These are phyloP conservation scores for Leccinum fuscescens DNA, from an alignment of 1,284 basidiomycete species.

Conservation along the genomic window DNA sequence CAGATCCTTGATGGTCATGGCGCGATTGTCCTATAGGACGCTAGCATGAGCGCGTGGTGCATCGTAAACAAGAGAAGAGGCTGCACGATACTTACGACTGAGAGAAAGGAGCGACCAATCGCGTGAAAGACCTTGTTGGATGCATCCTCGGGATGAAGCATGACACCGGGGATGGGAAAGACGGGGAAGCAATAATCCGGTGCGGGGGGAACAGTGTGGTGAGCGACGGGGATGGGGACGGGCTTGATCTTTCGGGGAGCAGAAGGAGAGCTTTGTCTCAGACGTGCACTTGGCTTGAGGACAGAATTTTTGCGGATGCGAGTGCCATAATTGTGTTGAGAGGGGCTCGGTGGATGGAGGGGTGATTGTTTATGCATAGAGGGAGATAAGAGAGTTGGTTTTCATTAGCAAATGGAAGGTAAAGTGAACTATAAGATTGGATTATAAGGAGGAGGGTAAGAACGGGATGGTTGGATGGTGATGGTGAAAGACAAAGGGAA, in stretches of 20 bases:
- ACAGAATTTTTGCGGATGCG: constrained; percentile 53
- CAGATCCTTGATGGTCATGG: constrained; percentile 81
- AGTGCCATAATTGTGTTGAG: constrained; percentile 46
- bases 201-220: constrained; percentile 13
- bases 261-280: constrained; percentile 40
- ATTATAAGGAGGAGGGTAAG: constrained; percentile 30
- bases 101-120: constrained; percentile 66
- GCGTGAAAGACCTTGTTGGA: constrained; percentile 67
- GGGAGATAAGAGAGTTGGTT: constrained; percentile 10
- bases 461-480: constrained; percentile 29
- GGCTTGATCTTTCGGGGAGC: constrained; percentile 40
- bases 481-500: constrained; percentile 39
- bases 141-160: constrained; percentile 71
- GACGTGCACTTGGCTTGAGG: constrained; percentile 50
- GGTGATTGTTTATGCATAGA: constrained; percentile 29
- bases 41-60: constrained; percentile 9
- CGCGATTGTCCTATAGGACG: constrained; percentile 60
- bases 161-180: constrained; percentile 62
- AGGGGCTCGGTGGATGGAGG: constrained; percentile 10
- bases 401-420: constrained; percentile 29
- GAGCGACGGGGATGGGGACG: constrained; percentile 23
- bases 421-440: constrained; percentile 19
- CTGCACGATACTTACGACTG: constrained; percentile 53
- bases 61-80: constrained; percentile 13
- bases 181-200: constrained; percentile 20